Evolutionary conservation across 805 yeast genomes (phyloP).

Genomic region (Maudiozyma pseudohumilis): DNA sequence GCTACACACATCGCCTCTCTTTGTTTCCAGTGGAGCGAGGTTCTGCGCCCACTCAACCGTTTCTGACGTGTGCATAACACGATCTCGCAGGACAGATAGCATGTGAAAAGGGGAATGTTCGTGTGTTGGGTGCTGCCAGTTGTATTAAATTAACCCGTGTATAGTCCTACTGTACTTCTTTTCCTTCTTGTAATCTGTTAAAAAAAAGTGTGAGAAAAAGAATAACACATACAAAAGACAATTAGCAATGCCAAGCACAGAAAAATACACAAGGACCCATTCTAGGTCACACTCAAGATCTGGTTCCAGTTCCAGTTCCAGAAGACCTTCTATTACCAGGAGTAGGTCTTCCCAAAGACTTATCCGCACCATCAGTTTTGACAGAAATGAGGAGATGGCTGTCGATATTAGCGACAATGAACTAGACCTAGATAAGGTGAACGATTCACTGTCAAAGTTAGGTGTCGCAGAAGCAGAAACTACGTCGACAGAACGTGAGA

Average conservation of each 20-base stretch:
- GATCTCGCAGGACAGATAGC: too few species aligned
- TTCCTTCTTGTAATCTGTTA: too few species aligned
- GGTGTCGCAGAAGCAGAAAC: background rate
- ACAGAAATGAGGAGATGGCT: constrained; percentile 10
- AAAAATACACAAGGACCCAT: constrained; percentile 21
- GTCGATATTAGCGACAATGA: constrained; percentile 1
- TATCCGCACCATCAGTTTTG: constrained; percentile 23
- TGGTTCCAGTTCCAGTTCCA: constrained; percentile 8
- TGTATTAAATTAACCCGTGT: too few species aligned
- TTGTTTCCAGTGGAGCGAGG: too few species aligned
- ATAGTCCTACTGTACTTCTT: too few species aligned
- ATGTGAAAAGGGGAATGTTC: too few species aligned
- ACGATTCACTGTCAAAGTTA: background rate
- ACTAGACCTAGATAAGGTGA: background rate
- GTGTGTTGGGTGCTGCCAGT: too few species aligned
- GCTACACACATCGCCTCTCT: too few species aligned
- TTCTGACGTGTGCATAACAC: too few species aligned
- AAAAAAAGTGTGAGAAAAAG: too few species aligned
- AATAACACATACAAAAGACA: too few species aligned
- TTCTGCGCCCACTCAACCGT: too few species aligned
- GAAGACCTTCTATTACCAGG: constrained; percentile 20
- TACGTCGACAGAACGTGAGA: background rate
- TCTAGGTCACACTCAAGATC: constrained; percentile 4
- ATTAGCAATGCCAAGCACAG: background rate
- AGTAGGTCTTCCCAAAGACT: constrained; percentile 23